Conservation (phyloP, 2,329 filamentous ascomycete species). For the Ophiocordyceps polyrhachis-furcata region DNA sequence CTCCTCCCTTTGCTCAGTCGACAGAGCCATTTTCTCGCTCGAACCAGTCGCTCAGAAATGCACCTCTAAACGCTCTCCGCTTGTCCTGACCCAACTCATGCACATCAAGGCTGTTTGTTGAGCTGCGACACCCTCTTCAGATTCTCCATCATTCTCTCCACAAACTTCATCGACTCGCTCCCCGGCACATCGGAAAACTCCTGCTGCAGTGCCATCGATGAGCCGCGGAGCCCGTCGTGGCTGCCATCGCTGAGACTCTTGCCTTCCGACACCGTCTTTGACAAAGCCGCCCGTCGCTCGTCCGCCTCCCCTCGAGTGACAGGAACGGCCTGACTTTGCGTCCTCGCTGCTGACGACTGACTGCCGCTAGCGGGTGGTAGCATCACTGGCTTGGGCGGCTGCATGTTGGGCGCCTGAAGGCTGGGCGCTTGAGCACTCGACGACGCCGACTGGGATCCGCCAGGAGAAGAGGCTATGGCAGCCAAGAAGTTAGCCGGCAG, state of each 20-base stretch:
- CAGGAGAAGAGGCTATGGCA: slow-evolving; percentile 16
- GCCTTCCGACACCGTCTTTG: background rate
- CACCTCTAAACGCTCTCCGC: background rate
- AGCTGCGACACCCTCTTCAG: slow-evolving; percentile 21
- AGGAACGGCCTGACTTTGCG: background rate
- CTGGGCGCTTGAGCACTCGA: background rate
- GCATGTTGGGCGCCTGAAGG: background rate
- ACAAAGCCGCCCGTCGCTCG: background rate
- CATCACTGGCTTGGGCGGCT: background rate
- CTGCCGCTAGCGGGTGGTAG: background rate
- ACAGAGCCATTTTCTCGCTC: background rate
- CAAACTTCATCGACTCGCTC: slow-evolving; percentile 25
- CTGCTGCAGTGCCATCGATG: slow-evolving; percentile 4
- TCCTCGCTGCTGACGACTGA: background rate
- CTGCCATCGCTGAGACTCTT: background rate
- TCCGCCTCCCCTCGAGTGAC: background rate
- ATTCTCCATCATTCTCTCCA: slow-evolving; percentile 34
- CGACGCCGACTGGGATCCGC: slow-evolving; percentile 1
- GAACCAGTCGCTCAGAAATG: background rate
- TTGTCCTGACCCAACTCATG: background rate
- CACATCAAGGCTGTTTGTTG: background rate
- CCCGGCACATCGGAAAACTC: slow-evolving; percentile 23
- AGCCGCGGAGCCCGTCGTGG: background rate
- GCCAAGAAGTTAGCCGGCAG: slow-evolving; percentile 23
- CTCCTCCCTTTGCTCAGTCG: too few relatives aligned